These are phyloP conservation scores for Pseudozyma pruni DNA, from an alignment of 1,284 basidiomycete species.

Conservation along the genomic window DNA sequence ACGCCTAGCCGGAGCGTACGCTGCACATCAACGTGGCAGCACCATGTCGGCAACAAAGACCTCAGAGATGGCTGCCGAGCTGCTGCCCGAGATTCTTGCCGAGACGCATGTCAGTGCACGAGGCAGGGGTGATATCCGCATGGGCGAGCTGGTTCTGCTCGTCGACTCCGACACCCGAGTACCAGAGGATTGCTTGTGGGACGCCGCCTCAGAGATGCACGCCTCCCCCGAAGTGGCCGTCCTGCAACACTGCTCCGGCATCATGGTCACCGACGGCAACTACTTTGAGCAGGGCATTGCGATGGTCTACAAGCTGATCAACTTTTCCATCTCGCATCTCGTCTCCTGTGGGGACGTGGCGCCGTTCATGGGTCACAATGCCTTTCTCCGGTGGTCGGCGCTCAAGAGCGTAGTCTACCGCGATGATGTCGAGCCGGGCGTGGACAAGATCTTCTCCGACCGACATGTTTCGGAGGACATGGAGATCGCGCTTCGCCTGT, in stretches of 20 bases:
- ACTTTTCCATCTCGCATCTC: slow-evolving; percentile 69
- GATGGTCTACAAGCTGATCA: slow-evolving; percentile 29
- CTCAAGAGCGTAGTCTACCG: no score
- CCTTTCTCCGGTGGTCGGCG: slow-evolving; percentile 86
- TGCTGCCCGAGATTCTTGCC: no score
- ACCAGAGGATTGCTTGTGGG: slow-evolving; percentile 83
- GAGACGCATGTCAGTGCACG: no score
- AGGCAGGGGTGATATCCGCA: slow-evolving; percentile 29
- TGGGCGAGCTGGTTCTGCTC: slow-evolving; percentile 53
- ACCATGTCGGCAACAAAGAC: no score
- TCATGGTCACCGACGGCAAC: slow-evolving; percentile 85
- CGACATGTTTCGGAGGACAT: slow-evolving; percentile 85
- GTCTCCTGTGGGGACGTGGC: slow-evolving; percentile 68
- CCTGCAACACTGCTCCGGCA: slow-evolving; percentile 82
- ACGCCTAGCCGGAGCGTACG: no score
- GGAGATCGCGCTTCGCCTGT: slow-evolving; percentile 74
- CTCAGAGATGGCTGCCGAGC: no score
- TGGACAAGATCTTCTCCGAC: slow-evolving; percentile 84
- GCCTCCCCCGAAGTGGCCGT: slow-evolving; percentile 81
- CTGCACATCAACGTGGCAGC: no score
- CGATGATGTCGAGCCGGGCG: no score
- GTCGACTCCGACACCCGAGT: slow-evolving; percentile 82
- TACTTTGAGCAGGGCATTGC: slow-evolving; percentile 86
- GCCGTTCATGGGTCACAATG: slow-evolving; percentile 88
- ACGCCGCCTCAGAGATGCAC: slow-evolving; percentile 81